Evolutionary conservation across 2,329 filamentous ascomycete species (phyloP), one percentile per base, ranked within the genome.

Genomic region (Escovopsis sp.): DNA sequence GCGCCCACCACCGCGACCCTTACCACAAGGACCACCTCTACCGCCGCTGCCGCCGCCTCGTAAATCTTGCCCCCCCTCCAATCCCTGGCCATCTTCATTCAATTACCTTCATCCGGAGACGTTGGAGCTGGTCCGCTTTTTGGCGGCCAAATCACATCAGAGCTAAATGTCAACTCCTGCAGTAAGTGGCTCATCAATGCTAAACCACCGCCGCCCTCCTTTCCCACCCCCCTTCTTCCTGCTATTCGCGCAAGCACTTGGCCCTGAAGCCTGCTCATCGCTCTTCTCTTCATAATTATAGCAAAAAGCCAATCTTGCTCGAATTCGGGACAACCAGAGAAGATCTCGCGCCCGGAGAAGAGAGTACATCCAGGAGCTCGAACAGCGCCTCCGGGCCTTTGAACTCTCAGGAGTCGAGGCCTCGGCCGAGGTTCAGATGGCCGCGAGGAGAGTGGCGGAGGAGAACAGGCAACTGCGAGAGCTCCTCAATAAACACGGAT

Each of bases 321-420:
- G 81, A 44, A 79, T 86, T 49, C 73, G 82, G 48, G 79, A 87
- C 52, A 88, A 87, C 52, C 83, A 87, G 56, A 71, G 82, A 43
- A 76, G 81, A 47, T 84, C 79, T n/a, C 76, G 83, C 41, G 80
- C 80, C 37, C 72, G 81, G 31, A 71, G 78, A 48, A 84, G 81
- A 63, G 80, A 84, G 53, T 85, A 87, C 54, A 62, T 85, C 33
- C 67, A 76, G 46, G 78, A 82, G 42, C 70, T 86, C 25, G 81
- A 87, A 58, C 63, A 70, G 41, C 76, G 75, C 45, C 51, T 62
- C 31, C 71, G 76, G 37, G 61, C 63, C 40, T 84, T 72, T 54
- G 79, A 86, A 56, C 65, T 73, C 32, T 64, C 71, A 29, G 81
- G 82, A 14, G 69, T 82, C 39, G 72, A 81, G 52, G 81, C 79